These are phyloP conservation scores for Phytophthora ramorum DNA, from an alignment of 352 stramenopile genomes.

Conservation along the genomic window DNA sequence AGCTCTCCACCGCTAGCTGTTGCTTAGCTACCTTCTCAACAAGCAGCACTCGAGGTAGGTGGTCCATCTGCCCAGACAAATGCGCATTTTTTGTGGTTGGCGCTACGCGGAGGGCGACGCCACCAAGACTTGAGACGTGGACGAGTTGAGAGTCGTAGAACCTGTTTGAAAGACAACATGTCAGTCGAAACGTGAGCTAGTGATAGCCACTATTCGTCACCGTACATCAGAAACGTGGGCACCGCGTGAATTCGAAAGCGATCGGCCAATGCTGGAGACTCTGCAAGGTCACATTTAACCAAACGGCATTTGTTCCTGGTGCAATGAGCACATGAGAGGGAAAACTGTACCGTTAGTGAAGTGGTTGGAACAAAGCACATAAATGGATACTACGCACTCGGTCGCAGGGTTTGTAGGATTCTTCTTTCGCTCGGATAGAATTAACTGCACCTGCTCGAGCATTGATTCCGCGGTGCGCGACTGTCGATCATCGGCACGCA, in stretches of 20 bases:
- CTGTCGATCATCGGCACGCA: slow-evolving; percentile 69
- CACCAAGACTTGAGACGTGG: slow-evolving; percentile 68
- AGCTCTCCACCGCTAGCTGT: slow-evolving; percentile 64
- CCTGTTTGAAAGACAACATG: slow-evolving; percentile 26
- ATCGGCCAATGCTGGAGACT: slow-evolving; percentile 60
- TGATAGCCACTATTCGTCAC: background rate
- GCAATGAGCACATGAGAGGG: background rate
- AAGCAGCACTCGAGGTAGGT: slow-evolving; percentile 68
- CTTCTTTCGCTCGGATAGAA: slow-evolving; percentile 29
- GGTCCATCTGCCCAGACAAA: slow-evolving; percentile 60
- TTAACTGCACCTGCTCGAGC: slow-evolving; percentile 64
- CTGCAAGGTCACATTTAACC: slow-evolving; percentile 78
- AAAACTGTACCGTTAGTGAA: background rate
- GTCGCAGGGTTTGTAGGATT: slow-evolving; percentile 7
- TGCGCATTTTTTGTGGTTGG: slow-evolving; percentile 68
- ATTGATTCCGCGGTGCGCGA: slow-evolving; percentile 58
- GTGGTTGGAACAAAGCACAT: background rate
- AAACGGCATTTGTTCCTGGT: slow-evolving; percentile 53
- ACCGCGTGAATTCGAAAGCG: slow-evolving; percentile 74
- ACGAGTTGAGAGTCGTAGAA: slow-evolving; percentile 74
- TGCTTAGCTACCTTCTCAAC: slow-evolving; percentile 63
- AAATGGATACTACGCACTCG: slow-evolving; percentile 4
- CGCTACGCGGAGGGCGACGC: slow-evolving; percentile 51
- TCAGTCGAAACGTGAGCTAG: background rate
- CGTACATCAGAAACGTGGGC: slow-evolving; percentile 81